phyloP scores from a whole-genome alignment of 371 early-diverging fungal genomes.

The Rhizomucor pusillus region DNA sequence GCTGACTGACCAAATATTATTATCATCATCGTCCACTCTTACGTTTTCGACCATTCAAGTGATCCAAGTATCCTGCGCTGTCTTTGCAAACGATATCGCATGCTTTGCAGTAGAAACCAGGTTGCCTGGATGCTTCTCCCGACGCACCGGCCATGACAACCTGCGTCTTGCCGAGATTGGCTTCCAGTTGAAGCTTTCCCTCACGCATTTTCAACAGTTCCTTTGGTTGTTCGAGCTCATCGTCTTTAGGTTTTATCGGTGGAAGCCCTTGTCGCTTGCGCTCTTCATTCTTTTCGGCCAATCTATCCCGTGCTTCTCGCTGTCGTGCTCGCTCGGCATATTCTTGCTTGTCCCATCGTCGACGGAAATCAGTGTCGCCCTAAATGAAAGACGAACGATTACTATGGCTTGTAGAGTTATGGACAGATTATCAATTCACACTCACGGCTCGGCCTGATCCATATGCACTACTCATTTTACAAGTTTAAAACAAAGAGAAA shows the following conservation, averaged over 20 bases:
- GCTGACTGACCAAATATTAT: no score
- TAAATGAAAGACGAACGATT: conserved; percentile 7
- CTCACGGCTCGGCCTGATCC: conserved; percentile 19
- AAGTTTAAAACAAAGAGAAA: not conserved
- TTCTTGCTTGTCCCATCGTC: conserved; percentile 66
- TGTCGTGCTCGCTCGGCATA: conserved; percentile 51
- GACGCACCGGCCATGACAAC: conserved; percentile 65
- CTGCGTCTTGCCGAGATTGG: conserved; percentile 79
- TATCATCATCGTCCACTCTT: conserved; percentile 13
- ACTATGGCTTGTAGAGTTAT: not conserved
- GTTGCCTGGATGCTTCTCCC: conserved; percentile 59
- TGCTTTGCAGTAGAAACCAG: conserved; percentile 88
- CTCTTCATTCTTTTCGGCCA: conserved; percentile 37
- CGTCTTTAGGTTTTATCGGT: conserved; percentile 27
- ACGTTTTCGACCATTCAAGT: conserved; percentile 89
- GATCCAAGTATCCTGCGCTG: conserved; percentile 83
- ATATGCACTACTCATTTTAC: conserved; percentile 12
- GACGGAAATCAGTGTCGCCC: conserved; percentile 56
- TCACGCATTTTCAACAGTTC: conserved; percentile 40
- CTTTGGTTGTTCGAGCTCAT: conserved; percentile 24
- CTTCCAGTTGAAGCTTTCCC: conserved; percentile 64
- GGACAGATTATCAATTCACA: not conserved
- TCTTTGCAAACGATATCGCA: conserved; percentile 89
- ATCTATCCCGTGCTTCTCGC: conserved; percentile 44
- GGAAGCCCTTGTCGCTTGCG: conserved; percentile 36